phyloP scores from a whole-genome alignment of 2,329 filamentous ascomycete species.

The Trichoderma sp. region DNA sequence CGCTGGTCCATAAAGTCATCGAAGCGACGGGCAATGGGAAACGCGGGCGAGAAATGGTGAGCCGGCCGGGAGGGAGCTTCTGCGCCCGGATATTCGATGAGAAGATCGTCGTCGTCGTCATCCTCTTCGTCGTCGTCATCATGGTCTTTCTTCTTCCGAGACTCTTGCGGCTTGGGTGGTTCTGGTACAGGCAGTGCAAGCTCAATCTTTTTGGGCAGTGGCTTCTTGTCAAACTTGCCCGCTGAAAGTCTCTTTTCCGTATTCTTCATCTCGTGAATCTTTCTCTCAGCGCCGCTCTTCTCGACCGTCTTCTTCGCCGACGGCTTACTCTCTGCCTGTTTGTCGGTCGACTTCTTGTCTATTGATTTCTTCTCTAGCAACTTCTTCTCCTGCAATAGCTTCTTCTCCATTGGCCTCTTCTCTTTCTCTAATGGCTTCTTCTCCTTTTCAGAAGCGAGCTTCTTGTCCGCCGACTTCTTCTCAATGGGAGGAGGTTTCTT shows the following conservation, averaged over 20 bases:
- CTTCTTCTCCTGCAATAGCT: constrained; percentile 25
- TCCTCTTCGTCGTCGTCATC: constrained; percentile 57
- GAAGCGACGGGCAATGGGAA: constrained; percentile 52
- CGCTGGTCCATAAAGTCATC: constrained; percentile 55
- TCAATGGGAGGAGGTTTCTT: constrained; percentile 24
- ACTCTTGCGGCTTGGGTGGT: constrained; percentile 35
- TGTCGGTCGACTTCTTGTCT: not conserved
- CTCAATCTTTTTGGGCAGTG: constrained; percentile 40
- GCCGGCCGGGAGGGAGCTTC: constrained; percentile 40
- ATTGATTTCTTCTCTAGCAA: not conserved
- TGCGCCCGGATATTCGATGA: constrained; percentile 61
- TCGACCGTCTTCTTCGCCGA: constrained; percentile 27
- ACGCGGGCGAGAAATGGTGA: constrained; percentile 51
- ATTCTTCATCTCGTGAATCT: not conserved
- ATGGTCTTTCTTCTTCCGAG: constrained; percentile 40
- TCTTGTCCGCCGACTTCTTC: constrained; percentile 10
- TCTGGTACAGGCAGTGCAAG: constrained; percentile 40
- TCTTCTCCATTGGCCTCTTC: constrained; percentile 9
- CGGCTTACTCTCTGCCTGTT: not conserved
- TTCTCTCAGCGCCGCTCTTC: constrained; percentile 35
- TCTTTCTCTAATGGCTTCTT: constrained; percentile 24
- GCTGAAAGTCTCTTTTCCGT: constrained; percentile 24
- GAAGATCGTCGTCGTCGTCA: constrained; percentile 59
- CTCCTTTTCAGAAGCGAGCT: not conserved
- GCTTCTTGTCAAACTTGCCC: constrained; percentile 13